These are phyloP conservation scores for Chara braunii DNA, from an alignment of 139 green algal species.

Conservation along the genomic window DNA sequence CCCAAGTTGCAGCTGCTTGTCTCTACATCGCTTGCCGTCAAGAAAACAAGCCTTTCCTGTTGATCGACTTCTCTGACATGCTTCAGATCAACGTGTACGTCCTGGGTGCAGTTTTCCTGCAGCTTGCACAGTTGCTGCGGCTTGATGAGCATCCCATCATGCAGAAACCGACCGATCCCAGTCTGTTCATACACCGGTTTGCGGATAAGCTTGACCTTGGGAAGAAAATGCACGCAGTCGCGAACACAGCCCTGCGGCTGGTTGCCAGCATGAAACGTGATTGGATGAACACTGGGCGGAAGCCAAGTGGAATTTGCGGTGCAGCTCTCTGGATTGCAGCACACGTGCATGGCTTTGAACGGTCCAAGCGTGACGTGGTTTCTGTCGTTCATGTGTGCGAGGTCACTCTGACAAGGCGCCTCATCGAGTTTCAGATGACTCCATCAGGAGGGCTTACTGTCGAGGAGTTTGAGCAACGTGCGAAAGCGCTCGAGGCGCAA, in stretches of 20 bases:
- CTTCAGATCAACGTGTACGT: conserved; percentile 64
- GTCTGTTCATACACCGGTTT: conserved; percentile 91
- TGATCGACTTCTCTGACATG: conserved; percentile 95
- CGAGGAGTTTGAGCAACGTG: conserved; percentile 36
- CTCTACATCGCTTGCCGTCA: conserved; percentile 92
- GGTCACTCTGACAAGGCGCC: conserved; percentile 70
- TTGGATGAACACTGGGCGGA: conserved; percentile 88
- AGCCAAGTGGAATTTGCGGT: conserved; percentile 83
- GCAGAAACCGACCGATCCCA: conserved; percentile 80
- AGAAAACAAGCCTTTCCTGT: conserved; percentile 88
- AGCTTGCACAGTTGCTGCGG: conserved; percentile 77
- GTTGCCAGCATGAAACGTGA: conserved; percentile 95
- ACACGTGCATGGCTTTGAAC: conserved; percentile 79
- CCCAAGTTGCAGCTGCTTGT: conserved; percentile 84
- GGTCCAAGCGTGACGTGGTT: conserved; percentile 67
- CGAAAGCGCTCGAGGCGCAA: conserved; percentile 41
- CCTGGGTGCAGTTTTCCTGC: conserved; percentile 79
- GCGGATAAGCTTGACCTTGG: conserved; percentile 53
- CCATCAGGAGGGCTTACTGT: conserved; percentile 50
- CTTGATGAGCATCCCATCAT: conserved; percentile 79
- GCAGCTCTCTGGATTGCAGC: conserved; percentile 87
- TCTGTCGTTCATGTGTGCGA: conserved; percentile 84
- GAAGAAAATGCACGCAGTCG: conserved; percentile 49
- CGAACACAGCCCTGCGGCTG: conserved; percentile 76
- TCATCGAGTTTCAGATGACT: conserved; percentile 75